Base-by-base conservation (phyloP, 805 yeast species). In the Yamadazyma philogaea region DNA sequence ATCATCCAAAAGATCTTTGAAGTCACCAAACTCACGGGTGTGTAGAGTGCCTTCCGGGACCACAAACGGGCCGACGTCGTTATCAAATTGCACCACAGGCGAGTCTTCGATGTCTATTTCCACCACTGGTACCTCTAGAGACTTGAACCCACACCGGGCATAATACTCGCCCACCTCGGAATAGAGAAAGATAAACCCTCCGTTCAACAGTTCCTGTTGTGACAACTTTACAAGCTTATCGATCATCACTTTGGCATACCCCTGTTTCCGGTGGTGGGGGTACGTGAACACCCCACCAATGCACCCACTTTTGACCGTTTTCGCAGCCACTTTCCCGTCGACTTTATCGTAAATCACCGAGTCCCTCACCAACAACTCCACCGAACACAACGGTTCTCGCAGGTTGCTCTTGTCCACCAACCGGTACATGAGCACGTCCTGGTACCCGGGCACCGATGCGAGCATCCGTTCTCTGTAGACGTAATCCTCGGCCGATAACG, bases 91-190 rank as follows among this genome's bases (percentile, higher is more conserved):
- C 5, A 15, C 8, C 16, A 33, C 34, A 10, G 32, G 14, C 5
- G 3, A 32, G 3, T 24, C 32, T 10, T 34, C 8, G 5, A 34
- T 5, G 2, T 30, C 26, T 1, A 45, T 31, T 17, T 35, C 31
- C 21, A 62, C 44, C 40, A 69, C 49, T 3, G 66, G 68, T n/a
- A 70, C 67, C 16, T 52, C 59, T 34, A 57, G 55, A 3, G 73
- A 67, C 34, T 56, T 57, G 52, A 69, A 70, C 12, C 75, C 75
- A 40, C 53, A 52, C 18, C 57, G 56, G 36, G 55, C 42, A 47
- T 70, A 70, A 53, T 66, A 70, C 40, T 70, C 74, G 8, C 74
- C 74, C 8, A 70, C 60, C 46, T 70, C 75, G 2, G 73, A 66
- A 49, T 70, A 69, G 42, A 70, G 58, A 46, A 64, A 63, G 7